Evolutionary conservation across 2,329 filamentous ascomycete genomes (phyloP), one percentile per base, ranked within the genome.

Genomic region (Colletotrichum cuscutae): DNA sequence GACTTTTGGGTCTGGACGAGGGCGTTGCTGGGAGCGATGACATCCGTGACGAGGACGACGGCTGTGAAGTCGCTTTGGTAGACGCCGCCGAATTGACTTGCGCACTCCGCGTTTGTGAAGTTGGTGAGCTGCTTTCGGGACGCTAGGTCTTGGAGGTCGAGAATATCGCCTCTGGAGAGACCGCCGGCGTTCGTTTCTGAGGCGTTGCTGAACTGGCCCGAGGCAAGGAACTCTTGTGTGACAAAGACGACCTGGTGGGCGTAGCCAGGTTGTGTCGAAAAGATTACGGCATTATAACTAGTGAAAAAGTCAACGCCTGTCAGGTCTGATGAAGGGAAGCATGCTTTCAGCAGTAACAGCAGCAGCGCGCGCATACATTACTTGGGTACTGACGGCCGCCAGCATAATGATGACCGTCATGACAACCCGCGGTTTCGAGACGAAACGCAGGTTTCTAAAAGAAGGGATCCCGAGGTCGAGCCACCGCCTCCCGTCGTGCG

Each of bases 391-490:
- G 26, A 88, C 79, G 60, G 86, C 86, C 69, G 82, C 77, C 30
- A 84, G 62, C 58, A 89, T 77, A 42, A 87, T 76, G 52, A 83
- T 73, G 46, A 79, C 76, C 49, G 83, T 83, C 66, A 88, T 68
- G 15, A 82, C 56, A 26, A 81, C 80, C 68, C 86, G 80, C 15
- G 81, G 79, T n/a, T 77, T 78, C 19, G 84, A 83, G 65, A 89
- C 84, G 65, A 83, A 78, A 13, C 75, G 67, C 3, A 89, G 78
- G 75, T 90, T 90, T 61, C 87, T 83, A 32, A 89, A 63, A 12
- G 88, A 89, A 7, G 87, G 86, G 22, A 89, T 81, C 7, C 88
- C 88, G 32, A 90, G 86, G 72, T 90, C 87, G 63, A 90, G 78
- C 88, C 87, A 89, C 57, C 77, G 80, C 75, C 80, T 82, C 42